Base-by-base conservation (phyloP, 352 stramenopile species). In the Bremia lactucae region DNA sequence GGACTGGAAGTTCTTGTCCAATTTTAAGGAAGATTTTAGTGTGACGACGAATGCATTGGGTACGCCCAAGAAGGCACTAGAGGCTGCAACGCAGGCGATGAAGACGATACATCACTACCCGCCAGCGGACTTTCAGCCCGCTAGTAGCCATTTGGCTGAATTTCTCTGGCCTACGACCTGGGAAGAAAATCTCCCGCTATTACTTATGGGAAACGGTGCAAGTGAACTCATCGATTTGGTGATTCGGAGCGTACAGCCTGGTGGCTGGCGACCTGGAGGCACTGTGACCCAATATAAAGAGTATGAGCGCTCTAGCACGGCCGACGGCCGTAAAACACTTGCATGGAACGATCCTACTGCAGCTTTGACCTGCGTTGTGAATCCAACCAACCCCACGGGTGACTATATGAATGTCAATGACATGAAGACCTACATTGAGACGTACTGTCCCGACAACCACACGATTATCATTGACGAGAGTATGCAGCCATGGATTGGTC, bases 401-500 rank as follows among this genome's bases (percentile, higher is more conserved):
- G 83, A 95, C 63, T 95, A 95, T 72, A 60, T 87, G 56, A 52
- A 70, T 9, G 64, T 94, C 18, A 70, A 66, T 10, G 67, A 68
- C 41, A 90, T 92, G 69, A 93, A 95, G 61, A 49, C 43, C 34
- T 95, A 94, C 70, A 93, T 95, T 41, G 76, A 91, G 58, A 73
- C 52, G 23, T 52, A 78, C 48, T 92, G 81, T 46, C 75, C 79
- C 4, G 72, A 85, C 46, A 76, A 88, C 53, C 82, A 88, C 59
- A 95, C 83, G 21, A 86, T 95, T 45, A 95, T 95, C 48, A 68
- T 95, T 15, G 83, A 95, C 49, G 83, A 95, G 60, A 93, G 79
- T 55, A 95, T 95, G 83, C 83, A 95, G 64, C 83, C 83, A 25
- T 95, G 83, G 83, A 52, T 94, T 13, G 83, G 83, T 2, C 72